These are phyloP conservation scores for Lecanosticta acicola DNA, from an alignment of 2,329 filamentous ascomycete genomes.

Conservation along the genomic window DNA sequence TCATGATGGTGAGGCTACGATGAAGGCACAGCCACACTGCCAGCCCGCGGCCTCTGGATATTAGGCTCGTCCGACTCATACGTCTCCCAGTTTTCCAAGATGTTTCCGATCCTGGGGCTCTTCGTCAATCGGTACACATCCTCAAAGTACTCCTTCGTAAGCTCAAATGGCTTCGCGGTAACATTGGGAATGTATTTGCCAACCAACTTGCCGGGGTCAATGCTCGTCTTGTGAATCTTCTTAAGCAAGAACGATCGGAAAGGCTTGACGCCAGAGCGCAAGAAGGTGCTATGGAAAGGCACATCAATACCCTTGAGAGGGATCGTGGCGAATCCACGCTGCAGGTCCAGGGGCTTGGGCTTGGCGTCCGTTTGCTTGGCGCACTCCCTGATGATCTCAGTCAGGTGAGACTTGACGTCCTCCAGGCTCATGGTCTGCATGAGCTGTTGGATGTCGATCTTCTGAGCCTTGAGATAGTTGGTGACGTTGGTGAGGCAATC, in stretches of 20 bases:
- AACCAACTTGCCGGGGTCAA: conserved; percentile 92
- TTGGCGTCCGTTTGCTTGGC: conserved; percentile 84
- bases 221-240: conserved; percentile 99
- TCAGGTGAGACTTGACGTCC: conserved; percentile 82
- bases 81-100: conserved; percentile 69
- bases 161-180: conserved; percentile 87
- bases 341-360: conserved; percentile 77
- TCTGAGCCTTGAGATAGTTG: conserved; percentile 94
- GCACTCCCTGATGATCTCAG: conserved; percentile 84
- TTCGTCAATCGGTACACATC: conserved; percentile 95
- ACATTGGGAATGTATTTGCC: conserved; percentile 99
- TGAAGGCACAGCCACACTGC: conserved; percentile 23
- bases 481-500: conserved; percentile 69
- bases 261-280: conserved; percentile 96
- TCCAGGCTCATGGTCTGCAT: conserved; percentile 82
- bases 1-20: conserved; percentile 1
- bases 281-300: conserved; percentile 97
- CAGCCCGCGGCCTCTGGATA: conserved; percentile 25
- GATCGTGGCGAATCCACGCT: conserved; percentile 95
- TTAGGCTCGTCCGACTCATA: conserved; percentile 40
- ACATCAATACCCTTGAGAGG: conserved; percentile 96
- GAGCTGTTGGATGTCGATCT: conserved; percentile 92
- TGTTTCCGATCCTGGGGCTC: conserved; percentile 65
- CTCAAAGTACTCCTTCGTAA: conserved; percentile 99
- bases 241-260: conserved; percentile 98